Conservation (phyloP, 1,139 yeast genomes). For the Pichia sp. region DNA sequence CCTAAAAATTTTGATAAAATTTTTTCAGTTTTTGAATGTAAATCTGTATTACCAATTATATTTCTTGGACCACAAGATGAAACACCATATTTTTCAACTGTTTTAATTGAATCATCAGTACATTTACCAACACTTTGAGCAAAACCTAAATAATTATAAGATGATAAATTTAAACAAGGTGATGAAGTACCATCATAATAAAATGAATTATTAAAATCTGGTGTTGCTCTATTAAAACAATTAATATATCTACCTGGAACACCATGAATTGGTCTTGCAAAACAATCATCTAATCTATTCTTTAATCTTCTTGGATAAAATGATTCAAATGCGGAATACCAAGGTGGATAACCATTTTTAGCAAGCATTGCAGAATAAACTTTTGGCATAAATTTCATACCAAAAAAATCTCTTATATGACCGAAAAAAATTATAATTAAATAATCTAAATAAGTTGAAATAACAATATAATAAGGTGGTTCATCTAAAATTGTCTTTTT, state of each 20-base stretch:
- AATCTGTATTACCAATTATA: conserved; percentile 67
- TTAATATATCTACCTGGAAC: conserved; percentile 92
- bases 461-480: conserved; percentile 74
- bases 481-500: conserved; percentile 67
- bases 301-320: conserved; percentile 91
- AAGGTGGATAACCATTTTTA: conserved; percentile 89
- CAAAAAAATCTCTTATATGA: conserved; percentile 83
- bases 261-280: conserved; percentile 91
- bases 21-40: conserved; percentile 68
- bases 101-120: conserved; percentile 67
- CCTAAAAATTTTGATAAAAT: conserved; percentile 84
- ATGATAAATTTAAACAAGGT: conserved; percentile 78
- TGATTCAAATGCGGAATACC: conserved; percentile 89
- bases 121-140: conserved; percentile 93
- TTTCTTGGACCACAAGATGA: conserved; percentile 75
- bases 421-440: conserved; percentile 80
- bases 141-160: conserved; percentile 92
- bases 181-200: conserved; percentile 67
- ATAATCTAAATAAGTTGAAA: conserved; percentile 80
- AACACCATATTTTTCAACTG: conserved; percentile 64
- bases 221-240: conserved; percentile 68
- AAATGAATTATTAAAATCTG: conserved; percentile 53
- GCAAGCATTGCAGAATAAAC: conserved; percentile 64
- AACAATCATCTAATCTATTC: conserved; percentile 86
- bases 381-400: conserved; percentile 62